phyloP scores from a whole-genome alignment of 2,329 filamentous ascomycete species.

The Pyricularia sp. region DNA sequence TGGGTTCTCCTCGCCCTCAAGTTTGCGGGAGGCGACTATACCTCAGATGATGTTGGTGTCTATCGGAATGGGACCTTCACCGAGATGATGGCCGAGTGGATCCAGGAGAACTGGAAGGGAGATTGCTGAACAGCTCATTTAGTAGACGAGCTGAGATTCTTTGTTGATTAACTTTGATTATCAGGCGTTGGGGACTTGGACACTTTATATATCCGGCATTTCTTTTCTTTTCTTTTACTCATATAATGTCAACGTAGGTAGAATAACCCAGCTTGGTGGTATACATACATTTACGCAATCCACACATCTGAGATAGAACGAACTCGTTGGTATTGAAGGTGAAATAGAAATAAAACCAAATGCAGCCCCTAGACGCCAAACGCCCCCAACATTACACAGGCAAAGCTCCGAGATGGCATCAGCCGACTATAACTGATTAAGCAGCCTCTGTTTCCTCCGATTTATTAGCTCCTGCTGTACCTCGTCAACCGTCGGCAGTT shows the following conservation, averaged over 20 bases:
- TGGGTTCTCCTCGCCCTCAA: conserved; percentile 71
- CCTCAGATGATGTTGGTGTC: conserved; percentile 32
- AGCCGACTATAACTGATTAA: conserved; percentile 62
- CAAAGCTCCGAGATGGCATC: background rate
- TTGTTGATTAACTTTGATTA: background rate
- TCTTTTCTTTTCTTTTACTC: background rate
- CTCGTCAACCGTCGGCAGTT: conserved; percentile 76
- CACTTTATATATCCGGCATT: background rate
- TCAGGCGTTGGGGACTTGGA: background rate
- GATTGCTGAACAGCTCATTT: conserved; percentile 26
- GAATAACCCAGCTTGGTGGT: background rate
- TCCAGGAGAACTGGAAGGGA: conserved; percentile 46
- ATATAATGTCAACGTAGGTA: background rate
- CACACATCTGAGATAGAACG: background rate
- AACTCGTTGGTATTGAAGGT: background rate
- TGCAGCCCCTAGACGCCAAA: background rate
- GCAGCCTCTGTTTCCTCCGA: conserved; percentile 67
- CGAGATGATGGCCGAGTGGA: conserved; percentile 46
- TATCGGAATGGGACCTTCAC: conserved; percentile 49
- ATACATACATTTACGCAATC: background rate
- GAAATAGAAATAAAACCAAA: background rate
- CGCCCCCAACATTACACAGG: background rate
- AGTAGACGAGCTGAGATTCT: background rate
- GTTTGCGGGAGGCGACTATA: conserved; percentile 43
- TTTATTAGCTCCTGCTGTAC: conserved; percentile 93